phyloP scores from a whole-genome alignment of 2,329 filamentous ascomycete species.

The Alternaria triticina region DNA sequence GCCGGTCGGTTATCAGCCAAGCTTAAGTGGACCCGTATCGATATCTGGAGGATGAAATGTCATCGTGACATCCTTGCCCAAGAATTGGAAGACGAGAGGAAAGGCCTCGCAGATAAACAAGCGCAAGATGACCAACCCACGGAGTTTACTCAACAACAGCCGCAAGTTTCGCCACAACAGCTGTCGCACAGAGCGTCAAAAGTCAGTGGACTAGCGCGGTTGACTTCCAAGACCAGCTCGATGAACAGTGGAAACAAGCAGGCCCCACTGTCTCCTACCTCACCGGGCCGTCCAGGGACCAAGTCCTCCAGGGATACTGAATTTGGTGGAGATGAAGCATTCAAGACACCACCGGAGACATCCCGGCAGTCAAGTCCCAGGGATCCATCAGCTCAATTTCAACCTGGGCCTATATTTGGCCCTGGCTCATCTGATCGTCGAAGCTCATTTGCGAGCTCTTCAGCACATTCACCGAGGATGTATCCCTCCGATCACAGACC shows the following conservation, averaged over 20 bases:
- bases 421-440: conserved; percentile 40
- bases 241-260: conserved; percentile 38
- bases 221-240: conserved; percentile 48
- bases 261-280: conserved; percentile 37
- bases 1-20: conserved; percentile 86
- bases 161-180: conserved; percentile 35
- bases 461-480: conserved; percentile 42
- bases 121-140: conserved; percentile 34
- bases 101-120: conserved; percentile 41
- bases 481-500: conserved; percentile 39
- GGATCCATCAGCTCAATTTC: conserved; percentile 36
- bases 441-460: conserved; percentile 43
- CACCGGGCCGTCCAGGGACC: conserved; percentile 40
- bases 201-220: conserved; percentile 40
- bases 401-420: conserved; percentile 42
- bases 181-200: conserved; percentile 36
- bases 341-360: conserved; percentile 55
- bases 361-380: conserved; percentile 47
- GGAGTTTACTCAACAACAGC: conserved; percentile 27
- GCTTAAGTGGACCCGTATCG: conserved; percentile 90
- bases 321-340: conserved; percentile 49
- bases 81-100: conserved; percentile 81
- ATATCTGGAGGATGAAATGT: conserved; percentile 90
- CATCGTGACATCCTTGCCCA: conserved; percentile 86
- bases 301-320: conserved; percentile 48